Evolutionary conservation across 805 yeast species (phyloP), one percentile per base, ranked within the genome.

Genomic region (Scheffersomyces amazonensis): DNA sequence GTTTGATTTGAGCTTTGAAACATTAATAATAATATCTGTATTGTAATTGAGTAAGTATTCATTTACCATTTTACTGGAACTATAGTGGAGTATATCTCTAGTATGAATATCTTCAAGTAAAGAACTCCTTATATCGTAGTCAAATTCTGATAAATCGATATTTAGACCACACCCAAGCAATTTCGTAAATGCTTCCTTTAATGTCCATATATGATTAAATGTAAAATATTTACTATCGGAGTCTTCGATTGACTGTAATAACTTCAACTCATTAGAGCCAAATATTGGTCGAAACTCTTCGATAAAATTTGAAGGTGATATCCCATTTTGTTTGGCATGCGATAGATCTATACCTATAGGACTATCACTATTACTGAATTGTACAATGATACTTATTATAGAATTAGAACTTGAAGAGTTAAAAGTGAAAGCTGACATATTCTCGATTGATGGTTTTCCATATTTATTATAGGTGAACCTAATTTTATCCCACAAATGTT

Each of bases 101-200:
- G 8, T 6, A 30, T 33, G 12, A 11, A 23, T 22, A 10, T 32
- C 30, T 22, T 37, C 32, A 3, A 33, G 12, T 7, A 46, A 33
- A 4, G 21, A 35, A 11, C 31, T 16, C 6, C 32, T 16, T 2
- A 49, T 29, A 10, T 40, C 17, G 20, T 58, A 59, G 7, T 34
- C 32, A 34, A 59, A 52, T 9, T 39, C 38, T 3, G 46, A 16
- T 16, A 59, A 37, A 20, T 59, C 59, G 11, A 59, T 43, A 34
- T 59, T 54, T 25, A 59, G 42, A 2, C 95, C 95, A 13, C 70
- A 58, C 0, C 95, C 95, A 2, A 73, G 48, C 27, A 71, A 75
- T 50, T 87, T 87, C 5, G 86, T 73, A 50, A 78, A 83, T 16
- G 87, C 78, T 54, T 87, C 96, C 53, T 87, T 87, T 37, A 87